Base-by-base conservation (phyloP, 2,329 filamentous ascomycete species). In the Neopestalotiopsis rosae region DNA sequence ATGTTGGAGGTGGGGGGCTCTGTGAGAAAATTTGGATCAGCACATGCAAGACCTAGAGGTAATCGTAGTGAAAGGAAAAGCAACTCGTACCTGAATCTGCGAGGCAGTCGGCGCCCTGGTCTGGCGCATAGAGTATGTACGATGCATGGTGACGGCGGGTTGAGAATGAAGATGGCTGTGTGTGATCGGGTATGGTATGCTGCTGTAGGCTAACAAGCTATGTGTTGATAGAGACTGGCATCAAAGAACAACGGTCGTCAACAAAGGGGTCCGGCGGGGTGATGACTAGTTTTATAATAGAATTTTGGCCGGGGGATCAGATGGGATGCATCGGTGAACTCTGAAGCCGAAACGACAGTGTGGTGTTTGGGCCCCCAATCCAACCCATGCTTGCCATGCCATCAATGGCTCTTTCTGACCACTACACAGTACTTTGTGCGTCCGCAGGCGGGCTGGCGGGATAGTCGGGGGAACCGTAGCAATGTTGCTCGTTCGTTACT, bases 111-210 rank as follows among this genome's bases (percentile, higher is more conserved):
- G 96, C 83, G 94, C 94, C 88, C 96, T 92, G 83, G 93, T 92
- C 84, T 97, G 93, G 91, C 96, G 95, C 96, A 98, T 97, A 77
- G 94, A 97, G 83, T 98, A 99, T 74, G 96, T 98, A 82, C 95
- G 94, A 89, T 99, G 96, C 95, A 99, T 99, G 68, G 71, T 84
- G 83, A 12, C 38, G 61, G 69, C 66, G 68, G 65, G 20, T 42
- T 57, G 6, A 5, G 24, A 24, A 17, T 38, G 32, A 30, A 30
- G 34, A 38, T 34, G 32, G 32, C n/a, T 28, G 6, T 20, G 59
- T 14, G 30, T n/a, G 38, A 13, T 59, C 34, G 66, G 67, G 34
- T 52, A 57, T 56, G 64, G 61, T 30, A 56, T 13, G 20, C 17
- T 40, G 32, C 30, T 56, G 62, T 61, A 40, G 45, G 38, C 17